Percentiles rank a stretch among this genome's conserved stretches.
Evolutionary conservation across 306 rosid genomes (phyloP).

Genomic region (Casuarina glauca): DNA sequence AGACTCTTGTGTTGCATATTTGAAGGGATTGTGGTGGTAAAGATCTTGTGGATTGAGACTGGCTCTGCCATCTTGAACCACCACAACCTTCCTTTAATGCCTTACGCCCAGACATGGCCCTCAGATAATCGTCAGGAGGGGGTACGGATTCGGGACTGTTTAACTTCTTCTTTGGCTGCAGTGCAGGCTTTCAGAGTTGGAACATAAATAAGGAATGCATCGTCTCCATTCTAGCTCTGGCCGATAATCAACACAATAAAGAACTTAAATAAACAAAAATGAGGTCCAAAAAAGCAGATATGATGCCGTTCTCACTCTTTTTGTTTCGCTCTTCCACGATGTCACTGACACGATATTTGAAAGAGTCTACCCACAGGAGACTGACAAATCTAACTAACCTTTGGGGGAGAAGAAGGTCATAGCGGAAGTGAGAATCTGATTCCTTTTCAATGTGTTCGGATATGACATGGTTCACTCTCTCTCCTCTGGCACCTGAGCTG

Average conservation of each 20-base stretch:
- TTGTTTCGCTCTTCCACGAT: conserved; percentile 30
- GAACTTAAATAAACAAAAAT: conserved; percentile 6
- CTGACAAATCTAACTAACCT: conserved; percentile 42
- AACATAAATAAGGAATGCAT: conserved; percentile 19
- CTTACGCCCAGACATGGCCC: conserved; percentile 37
- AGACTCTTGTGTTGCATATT: conserved; percentile 49
- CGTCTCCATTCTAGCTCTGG: conserved; percentile 61
- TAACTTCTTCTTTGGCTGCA: conserved; percentile 49
- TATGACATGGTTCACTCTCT: no score
- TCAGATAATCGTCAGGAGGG: conserved; percentile 43
- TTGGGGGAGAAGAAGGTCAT: conserved; percentile 50
- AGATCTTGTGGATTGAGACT: conserved; percentile 34
- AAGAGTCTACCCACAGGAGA: conserved; percentile 35
- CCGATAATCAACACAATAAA: not conserved
- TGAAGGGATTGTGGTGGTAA: conserved; percentile 47
- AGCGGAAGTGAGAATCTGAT: conserved; percentile 55
- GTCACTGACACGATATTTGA: conserved; percentile 25
- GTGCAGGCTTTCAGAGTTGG: conserved; percentile 32
- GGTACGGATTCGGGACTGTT: conserved; percentile 50
- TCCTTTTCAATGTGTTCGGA: conserved; percentile 30
- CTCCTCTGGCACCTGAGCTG: no score
- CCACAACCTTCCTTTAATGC: conserved; percentile 45
- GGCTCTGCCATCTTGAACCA: conserved; percentile 37
- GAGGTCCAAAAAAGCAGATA: conserved; percentile 22
- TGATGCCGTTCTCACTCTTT: conserved; percentile 25